phyloP scores from a whole-genome alignment of 768 basidiomycete species.

The Leccinum incarnatum region DNA sequence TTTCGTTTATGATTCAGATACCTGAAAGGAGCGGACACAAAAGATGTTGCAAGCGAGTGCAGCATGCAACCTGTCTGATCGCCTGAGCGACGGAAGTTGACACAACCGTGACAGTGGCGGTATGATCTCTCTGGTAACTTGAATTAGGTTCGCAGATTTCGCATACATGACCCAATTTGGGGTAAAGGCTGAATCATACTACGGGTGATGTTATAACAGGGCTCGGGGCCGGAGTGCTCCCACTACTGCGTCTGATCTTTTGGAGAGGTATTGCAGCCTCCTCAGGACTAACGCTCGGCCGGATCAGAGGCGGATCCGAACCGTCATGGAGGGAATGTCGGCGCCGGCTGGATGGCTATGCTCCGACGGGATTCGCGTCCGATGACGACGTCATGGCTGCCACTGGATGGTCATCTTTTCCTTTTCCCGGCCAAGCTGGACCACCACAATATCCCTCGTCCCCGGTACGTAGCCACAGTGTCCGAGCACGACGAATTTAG shows the following conservation, averaged over 20 bases:
- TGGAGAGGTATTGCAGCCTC: slow-evolving; percentile 34
- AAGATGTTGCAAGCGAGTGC: neutral
- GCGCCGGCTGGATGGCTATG: slow-evolving; percentile 22
- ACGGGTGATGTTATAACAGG: neutral
- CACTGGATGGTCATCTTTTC: neutral
- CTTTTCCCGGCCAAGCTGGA: neutral
- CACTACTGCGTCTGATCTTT: neutral
- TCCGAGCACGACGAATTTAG: slow-evolving; percentile 37
- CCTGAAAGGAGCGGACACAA: neutral
- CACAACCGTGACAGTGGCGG: neutral
- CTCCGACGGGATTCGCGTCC: slow-evolving; percentile 43
- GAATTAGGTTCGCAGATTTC: neutral
- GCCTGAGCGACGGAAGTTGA: neutral
- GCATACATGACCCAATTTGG: neutral
- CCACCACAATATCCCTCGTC: neutral
- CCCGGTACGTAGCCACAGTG: neutral
- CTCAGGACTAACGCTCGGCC: slow-evolving; percentile 36
- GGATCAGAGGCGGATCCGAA: slow-evolving; percentile 48
- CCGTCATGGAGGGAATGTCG: slow-evolving; percentile 39
- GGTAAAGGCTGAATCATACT: too few species aligned
- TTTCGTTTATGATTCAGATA: neutral
- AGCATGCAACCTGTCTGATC: neutral
- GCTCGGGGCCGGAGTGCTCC: neutral
- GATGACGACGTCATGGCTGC: slow-evolving; percentile 5
- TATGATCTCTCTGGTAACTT: neutral